Evolutionary conservation across 495 filamentous ascomycete genomes (phyloP), one percentile per base, ranked within the genome.

Genomic region (Aspergillus indologenus): DNA sequence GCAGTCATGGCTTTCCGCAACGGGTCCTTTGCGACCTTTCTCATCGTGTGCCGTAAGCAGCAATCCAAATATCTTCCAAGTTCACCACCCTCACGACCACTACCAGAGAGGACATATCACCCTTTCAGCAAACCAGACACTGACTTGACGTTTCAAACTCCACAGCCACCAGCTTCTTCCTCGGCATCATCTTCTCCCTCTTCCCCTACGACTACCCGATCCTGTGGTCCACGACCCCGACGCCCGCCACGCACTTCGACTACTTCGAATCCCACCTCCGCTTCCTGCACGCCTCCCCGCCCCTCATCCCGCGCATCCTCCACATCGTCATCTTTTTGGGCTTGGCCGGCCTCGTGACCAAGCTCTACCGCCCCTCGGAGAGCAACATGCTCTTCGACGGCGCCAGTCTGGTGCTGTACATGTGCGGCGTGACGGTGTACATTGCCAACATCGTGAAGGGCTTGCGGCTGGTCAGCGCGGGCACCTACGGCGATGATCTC

Each of bases 171-270:
- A 92, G 87, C 69, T 98, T 98, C 85, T 94, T 96, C 85, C 88
- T 98, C 57, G 94, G 94, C 65, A 94, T 98, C 70, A 88, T 98
- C 75, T 98, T 98, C 87, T 90, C 91, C 71, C 83, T 87, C 64
- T 95, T 97, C 77, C 91, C 95, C 58, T 98, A 97, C 81, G 94
- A 98, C 84, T 96, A 92, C 80, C 90, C 92, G 51, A 88, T 97
- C 58, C 90, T 98, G 40, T 98, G 94, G 94, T 87, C 89, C 31
- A 82, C 84, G 6, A 77, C 79, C 48, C 79, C 82, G 0, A 83
- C 87, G 40, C 78, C 84, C 11, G 62, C 76, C 17, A 70, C 80
- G n/a, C 90, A 88, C 82, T 89, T 85, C 70, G 82, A 87, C 71
- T 83, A 88, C 68, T 81, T 96, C 31, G 93, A 98, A 76, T 80